Conservation (phyloP, 495 filamentous ascomycete species). For the Entonaema liquescens region DNA sequence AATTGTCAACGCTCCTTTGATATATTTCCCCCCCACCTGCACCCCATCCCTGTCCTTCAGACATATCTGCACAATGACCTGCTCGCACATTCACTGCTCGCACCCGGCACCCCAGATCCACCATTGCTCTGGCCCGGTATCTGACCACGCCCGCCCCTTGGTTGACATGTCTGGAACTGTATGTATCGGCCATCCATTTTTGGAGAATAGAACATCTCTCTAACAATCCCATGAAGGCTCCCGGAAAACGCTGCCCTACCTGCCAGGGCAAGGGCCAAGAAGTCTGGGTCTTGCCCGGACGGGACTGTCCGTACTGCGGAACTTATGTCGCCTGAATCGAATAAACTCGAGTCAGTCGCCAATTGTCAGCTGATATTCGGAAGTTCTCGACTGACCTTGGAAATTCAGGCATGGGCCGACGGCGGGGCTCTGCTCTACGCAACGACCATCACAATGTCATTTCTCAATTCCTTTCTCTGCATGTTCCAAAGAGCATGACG, state of each 20-base stretch:
- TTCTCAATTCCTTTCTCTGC: slow-evolving; percentile 34
- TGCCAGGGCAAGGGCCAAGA: slow-evolving; percentile 56
- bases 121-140: slow-evolving; percentile 20
- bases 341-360: slow-evolving; percentile 18
- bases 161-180: slow-evolving; percentile 42
- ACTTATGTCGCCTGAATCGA: slow-evolving; percentile 44
- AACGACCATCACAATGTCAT: slow-evolving; percentile 17
- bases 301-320: slow-evolving; percentile 56
- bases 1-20: slow-evolving; percentile 25
- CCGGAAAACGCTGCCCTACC: slow-evolving; percentile 42
- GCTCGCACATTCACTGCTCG: slow-evolving; percentile 25
- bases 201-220: slow-evolving; percentile 8
- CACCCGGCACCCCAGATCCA: slow-evolving; percentile 14
- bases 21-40: slow-evolving; percentile 5
- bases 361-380: neutral
- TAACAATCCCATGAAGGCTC: slow-evolving; percentile 26
- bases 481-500: slow-evolving; percentile 22
- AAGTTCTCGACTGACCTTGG: slow-evolving; percentile 13
- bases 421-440: slow-evolving; percentile 7
- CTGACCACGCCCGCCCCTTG: slow-evolving; percentile 16
- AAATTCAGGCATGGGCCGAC: slow-evolving; percentile 12
- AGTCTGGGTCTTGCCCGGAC: slow-evolving; percentile 60
- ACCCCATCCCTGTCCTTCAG: neutral
- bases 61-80: slow-evolving; percentile 23
- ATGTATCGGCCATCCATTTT: slow-evolving; percentile 16